Base-by-base conservation (phyloP, 2,329 filamentous ascomycete genomes). In the Xylaria polymorpha region DNA sequence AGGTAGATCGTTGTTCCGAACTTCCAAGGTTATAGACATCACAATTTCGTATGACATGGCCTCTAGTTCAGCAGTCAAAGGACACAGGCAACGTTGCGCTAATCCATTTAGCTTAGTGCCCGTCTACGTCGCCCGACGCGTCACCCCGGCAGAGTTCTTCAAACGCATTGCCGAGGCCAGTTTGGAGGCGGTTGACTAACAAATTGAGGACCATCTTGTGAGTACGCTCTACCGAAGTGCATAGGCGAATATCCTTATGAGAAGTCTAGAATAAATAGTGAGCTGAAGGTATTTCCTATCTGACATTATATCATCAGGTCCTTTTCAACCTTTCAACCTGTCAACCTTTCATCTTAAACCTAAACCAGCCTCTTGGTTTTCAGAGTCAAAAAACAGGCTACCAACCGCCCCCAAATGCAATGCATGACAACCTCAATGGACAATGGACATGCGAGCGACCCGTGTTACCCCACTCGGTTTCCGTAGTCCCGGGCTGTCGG, bases 171-270 rank as follows among this genome's bases (percentile, higher is more conserved):
- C 22, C 46, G 20, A 25, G 41, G 14, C 41, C 18, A n/a, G 14
- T 43, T 43, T 43, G 41, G 41, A 43, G 41, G 18, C 18, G 41
- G 41, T 43, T 43, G 15, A n/a, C 18, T 43, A 5, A 43, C 41
- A 43, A 43, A 61, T 76, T 75, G 48, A 73, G 72, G 9, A 79
- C 70, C 3, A 77, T 74, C 61, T 79, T 77, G 25, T 72, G 68
- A 8, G 77, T 72, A 56, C 67, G n/a, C 50, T 48, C 39, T 74
- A 73, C 1, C 75, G 76, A 8, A 80, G 74, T 14, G 76, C 78
- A 58, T 80, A 79, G 39, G 78, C 78, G 53, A 80, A 80, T n/a
- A n/a, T n/a, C n/a, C n/a, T n/a, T n/a, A n/a, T n/a, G n/a, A 80
- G 4, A 35, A 35, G 32, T 35, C 32, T 4, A 35, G 32, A 35